Evolutionary conservation across 2,329 filamentous ascomycete genomes (phyloP), one percentile per base, ranked within the genome.

Genomic region (Neodidymelliopsis sp.): DNA sequence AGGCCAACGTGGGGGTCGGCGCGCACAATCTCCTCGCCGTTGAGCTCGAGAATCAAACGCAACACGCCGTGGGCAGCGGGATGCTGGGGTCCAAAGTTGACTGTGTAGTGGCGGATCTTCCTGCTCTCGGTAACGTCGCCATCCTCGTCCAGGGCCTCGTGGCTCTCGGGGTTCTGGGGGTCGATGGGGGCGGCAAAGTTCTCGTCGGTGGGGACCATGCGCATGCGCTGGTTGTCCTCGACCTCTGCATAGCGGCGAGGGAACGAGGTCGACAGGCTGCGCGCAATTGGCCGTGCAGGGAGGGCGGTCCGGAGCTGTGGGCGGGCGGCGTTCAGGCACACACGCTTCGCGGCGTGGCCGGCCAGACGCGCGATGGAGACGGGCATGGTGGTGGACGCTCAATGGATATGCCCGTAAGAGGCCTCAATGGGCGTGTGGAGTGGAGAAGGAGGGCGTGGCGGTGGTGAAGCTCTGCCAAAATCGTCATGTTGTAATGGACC

Each of bases 31-130:
- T 97, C 91, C 80, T 99, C 94, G 74, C 94, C 94, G 77, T 91
- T 97, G 73, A 99, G 84, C 77, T 99, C 94, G 66, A 99, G 84
- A 81, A 99, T 99, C 78, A 99, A 79, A 45, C 94, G 91, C 77
- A 99, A 79, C 85, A 99, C 94, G 70, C 94, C 94, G 84, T 99
- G 94, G 67, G 94, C 95, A 60, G 94, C 94, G 28, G 94, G 94
- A 81, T 99, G 94, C 82, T 99, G 94, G 59, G 94, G 94, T 47
- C 94, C 94, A 69, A 99, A 99, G 82, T 99, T 99, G 81, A 99
- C 93, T 6, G 94, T 99, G 80, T 99, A 99, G 79, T 99, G 94
- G 62, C 94, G 87, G 74, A 99, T 89, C 83, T 97, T 97, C 75
- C 93, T 88, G 76, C 79, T 76, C 62, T 82, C 80, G 41, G 80